These are phyloP conservation scores for Pholiota conissans DNA, from an alignment of 768 basidiomycete species.

Conservation along the genomic window DNA sequence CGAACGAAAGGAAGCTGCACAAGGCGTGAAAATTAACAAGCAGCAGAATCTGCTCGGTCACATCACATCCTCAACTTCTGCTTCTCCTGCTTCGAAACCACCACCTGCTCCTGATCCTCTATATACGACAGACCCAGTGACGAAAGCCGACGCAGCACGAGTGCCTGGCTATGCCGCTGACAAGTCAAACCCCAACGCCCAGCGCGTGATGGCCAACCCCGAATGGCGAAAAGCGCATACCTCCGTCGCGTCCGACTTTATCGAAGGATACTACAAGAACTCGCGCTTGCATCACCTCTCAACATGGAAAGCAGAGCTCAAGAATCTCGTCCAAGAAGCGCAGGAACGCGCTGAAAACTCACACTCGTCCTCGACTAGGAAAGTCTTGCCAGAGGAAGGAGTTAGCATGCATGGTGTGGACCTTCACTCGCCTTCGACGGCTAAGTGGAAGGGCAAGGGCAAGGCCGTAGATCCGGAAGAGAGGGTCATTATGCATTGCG, in stretches of 20 bases:
- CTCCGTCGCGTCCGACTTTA: slow-evolving; percentile 81
- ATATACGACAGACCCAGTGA: slow-evolving; percentile 41
- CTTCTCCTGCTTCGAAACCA: neutral
- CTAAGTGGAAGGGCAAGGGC: slow-evolving; percentile 57
- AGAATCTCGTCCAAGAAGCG: slow-evolving; percentile 74
- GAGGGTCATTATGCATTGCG: slow-evolving; percentile 85
- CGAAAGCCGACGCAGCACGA: slow-evolving; percentile 40
- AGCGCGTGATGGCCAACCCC: slow-evolving; percentile 78
- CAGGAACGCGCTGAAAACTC: slow-evolving; percentile 69
- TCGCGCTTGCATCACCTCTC: slow-evolving; percentile 92
- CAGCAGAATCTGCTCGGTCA: slow-evolving; percentile 27
- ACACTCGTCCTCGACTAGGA: slow-evolving; percentile 24
- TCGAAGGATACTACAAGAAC: slow-evolving; percentile 81
- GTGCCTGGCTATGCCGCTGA: slow-evolving; percentile 69
- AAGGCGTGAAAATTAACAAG: slow-evolving; percentile 43
- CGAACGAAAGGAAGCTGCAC: slow-evolving; percentile 46
- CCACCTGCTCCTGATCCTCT: slow-evolving; percentile 23
- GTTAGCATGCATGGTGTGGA: slow-evolving; percentile 57
- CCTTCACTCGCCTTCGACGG: slow-evolving; percentile 45
- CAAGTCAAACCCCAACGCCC: slow-evolving; percentile 69
- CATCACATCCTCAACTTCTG: slow-evolving; percentile 4
- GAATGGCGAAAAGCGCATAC: slow-evolving; percentile 90
- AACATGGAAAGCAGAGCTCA: slow-evolving; percentile 90
- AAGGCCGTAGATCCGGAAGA: slow-evolving; percentile 53
- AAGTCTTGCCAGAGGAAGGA: slow-evolving; percentile 20